These are phyloP conservation scores for Hortaea sp. DNA, from an alignment of 2,329 filamentous ascomycete genomes.

Conservation along the genomic window DNA sequence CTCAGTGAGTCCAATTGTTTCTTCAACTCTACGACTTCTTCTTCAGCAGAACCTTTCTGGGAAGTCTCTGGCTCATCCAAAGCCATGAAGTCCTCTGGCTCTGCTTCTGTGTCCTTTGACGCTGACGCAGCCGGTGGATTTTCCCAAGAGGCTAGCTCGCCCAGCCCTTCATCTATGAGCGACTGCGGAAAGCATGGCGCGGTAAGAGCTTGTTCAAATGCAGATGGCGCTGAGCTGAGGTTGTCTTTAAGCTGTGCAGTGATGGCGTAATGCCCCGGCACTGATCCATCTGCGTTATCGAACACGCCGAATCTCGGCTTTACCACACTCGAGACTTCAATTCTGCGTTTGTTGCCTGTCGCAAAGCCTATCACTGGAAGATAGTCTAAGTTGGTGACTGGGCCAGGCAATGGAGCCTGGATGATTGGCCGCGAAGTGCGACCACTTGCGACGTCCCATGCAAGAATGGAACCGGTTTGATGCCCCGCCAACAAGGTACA, in stretches of 20 bases:
- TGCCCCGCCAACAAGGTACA: constrained; percentile 74
- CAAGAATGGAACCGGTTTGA: constrained; percentile 62
- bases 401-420: constrained; percentile 59
- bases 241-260: constrained; percentile 49
- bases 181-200: constrained; percentile 33
- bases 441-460: constrained; percentile 68
- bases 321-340: constrained; percentile 52
- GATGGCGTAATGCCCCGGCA: constrained; percentile 53
- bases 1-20: constrained; percentile 34
- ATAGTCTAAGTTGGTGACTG: constrained; percentile 74
- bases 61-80: constrained; percentile 15
- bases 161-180: constrained; percentile 25
- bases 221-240: constrained; percentile 14
- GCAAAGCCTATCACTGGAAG: constrained; percentile 48
- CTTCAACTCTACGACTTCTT: constrained; percentile 22
- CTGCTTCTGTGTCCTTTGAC: constrained; percentile 4
- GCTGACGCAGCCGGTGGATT: constrained; percentile 2
- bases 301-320: constrained; percentile 67
- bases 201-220: constrained; percentile 32
- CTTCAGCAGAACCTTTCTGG: constrained; percentile 9
- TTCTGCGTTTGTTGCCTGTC: constrained; percentile 26
- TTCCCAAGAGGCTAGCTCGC: constrained; percentile 26
- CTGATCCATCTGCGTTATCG: constrained; percentile 23
- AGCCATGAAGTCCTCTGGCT: constrained; percentile 28
- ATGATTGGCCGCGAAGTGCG: constrained; percentile 55